A percentile compares a stretch with the other conserved stretches of the same genome.
These are phyloP conservation scores for Lactarius quietus DNA, from an alignment of 768 basidiomycete species.

Conservation along the genomic window DNA sequence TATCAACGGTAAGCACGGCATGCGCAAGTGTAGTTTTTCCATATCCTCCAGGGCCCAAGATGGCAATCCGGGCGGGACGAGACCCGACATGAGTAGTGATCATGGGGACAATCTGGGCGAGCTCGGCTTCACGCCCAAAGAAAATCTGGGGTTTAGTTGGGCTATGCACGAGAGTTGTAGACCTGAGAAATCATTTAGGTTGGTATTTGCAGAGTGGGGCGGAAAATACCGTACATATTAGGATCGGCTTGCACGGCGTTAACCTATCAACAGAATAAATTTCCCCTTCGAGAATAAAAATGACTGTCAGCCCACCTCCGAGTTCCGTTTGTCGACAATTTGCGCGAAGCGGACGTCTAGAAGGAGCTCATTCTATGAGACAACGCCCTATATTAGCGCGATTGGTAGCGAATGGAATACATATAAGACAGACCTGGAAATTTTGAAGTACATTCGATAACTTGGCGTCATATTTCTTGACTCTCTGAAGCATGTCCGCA, in stretches of 20 bases:
- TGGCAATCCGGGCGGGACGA: not conserved
- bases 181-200: not conserved
- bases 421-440: not conserved
- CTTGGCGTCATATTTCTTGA: slow-evolving; percentile 7
- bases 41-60: not conserved
- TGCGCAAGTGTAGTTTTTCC: not conserved
- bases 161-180: not conserved
- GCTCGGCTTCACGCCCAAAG: not conserved
- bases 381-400: not conserved
- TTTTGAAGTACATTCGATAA: not conserved
- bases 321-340: not conserved
- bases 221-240: not conserved
- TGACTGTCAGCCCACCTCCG: not conserved
- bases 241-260: not conserved
- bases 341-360: not conserved
- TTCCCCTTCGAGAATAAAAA: not conserved
- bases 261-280: not conserved
- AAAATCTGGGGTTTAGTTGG: slow-evolving; percentile 6
- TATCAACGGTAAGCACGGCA: no score
- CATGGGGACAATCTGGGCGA: not conserved
- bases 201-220: no score
- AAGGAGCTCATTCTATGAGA: not conserved
- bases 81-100: not conserved
- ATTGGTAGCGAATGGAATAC: not conserved
- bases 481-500: not conserved